Base-by-base conservation (phyloP, 1,284 basidiomycete genomes). In the Cryptococcus sp. region DNA sequence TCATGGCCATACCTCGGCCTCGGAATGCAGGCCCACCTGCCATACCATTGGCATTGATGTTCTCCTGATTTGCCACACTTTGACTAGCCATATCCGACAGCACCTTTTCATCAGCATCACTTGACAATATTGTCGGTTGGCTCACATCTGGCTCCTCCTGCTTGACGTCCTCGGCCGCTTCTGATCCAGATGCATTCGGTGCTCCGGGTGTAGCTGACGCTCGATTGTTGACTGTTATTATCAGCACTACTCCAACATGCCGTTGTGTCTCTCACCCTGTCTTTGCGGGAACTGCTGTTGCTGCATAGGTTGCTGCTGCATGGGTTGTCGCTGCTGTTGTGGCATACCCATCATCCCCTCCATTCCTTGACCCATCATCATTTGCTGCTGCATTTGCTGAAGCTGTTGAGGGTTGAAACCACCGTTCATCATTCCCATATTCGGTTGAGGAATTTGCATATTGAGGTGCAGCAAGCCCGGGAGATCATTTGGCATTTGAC, bases 351-450 rank as follows among this genome's bases (percentile, higher is more conserved):
- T 54, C 45, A 69, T 60, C 51, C 58, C 57, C 54, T 57, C 49
- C 40, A 34, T 55, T 50, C 32, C 75, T 59, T 46, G 54, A 23
- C 55, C 55, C 70, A 72, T 67, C 18, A 56, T 55, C 66, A 67
- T 67, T 61, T 64, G 64, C 49, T 64, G 60, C 45, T 66, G 59
- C 52, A 61, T 59, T 49, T 54, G 55, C 46, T 59, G 59, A 52
- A 61, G 57, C 42, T 52, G 50, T 41, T 56, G 53, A 16, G 55
- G 50, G 25, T 50, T 58, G 37, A 52, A 43, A 36, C 46, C 49
- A 14, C 36, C 36, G 16, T 39, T 39, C 36, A 39, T 39, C 41
- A 49, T 49, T 23, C 47, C 47, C 16, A 16, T 19, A 49, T 49
- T 49, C 9, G 22, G 44, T 16, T 46, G 45, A 13, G 44, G 45